These are phyloP conservation scores for Akanthomyces uredinophilus DNA, from an alignment of 2,329 filamentous ascomycete species.

Conservation along the genomic window DNA sequence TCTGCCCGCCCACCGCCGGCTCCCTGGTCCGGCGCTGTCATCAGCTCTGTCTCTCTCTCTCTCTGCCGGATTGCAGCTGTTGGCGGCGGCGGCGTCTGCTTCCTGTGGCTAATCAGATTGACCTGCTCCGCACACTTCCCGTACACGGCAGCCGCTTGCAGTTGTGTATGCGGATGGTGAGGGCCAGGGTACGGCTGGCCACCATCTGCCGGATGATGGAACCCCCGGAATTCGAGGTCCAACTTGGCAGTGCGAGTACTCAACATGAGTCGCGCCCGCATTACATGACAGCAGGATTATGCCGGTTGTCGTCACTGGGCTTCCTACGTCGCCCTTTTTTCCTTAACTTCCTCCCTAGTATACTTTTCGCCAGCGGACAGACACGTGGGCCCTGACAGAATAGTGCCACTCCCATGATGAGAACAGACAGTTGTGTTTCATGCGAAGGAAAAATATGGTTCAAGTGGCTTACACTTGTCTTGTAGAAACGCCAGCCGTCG, in stretches of 20 bases:
- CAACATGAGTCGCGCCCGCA: neutral
- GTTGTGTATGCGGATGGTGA: neutral
- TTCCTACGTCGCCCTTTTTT: neutral
- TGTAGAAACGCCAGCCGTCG: neutral
- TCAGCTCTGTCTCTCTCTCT: too few relatives aligned
- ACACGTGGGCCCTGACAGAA: neutral
- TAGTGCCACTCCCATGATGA: neutral
- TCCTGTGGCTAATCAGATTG: neutral
- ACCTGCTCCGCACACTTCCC: conserved; percentile 8
- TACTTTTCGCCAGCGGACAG: neutral
- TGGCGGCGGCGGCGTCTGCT: too few relatives aligned
- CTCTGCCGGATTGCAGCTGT: too few relatives aligned
- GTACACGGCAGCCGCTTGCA: neutral
- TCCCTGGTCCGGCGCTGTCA: neutral
- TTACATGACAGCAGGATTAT: neutral
- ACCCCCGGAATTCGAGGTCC: neutral
- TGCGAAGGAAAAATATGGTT: neutral
- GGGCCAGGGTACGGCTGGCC: neutral
- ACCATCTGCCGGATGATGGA: neutral
- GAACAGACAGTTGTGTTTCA: conserved; percentile 5
- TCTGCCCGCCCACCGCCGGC: neutral
- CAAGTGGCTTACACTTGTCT: neutral
- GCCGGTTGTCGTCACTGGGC: neutral
- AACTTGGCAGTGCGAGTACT: too few relatives aligned
- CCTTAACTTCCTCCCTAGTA: neutral